Conservation (phyloP, 805 yeast genomes). For the Lachancea lanzarotensis region DNA sequence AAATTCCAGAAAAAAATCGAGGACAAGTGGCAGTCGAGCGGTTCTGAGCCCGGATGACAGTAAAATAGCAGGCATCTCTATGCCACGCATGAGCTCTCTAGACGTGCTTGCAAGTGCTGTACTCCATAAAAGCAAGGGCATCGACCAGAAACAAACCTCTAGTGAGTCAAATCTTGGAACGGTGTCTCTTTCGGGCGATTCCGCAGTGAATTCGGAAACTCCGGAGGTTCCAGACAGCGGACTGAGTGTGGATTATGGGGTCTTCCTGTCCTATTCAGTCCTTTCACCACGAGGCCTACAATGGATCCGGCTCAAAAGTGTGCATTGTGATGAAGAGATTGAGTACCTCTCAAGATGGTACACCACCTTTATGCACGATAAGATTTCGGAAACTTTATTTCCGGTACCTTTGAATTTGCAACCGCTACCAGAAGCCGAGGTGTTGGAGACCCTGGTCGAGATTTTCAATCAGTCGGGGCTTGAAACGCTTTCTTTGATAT, state of each 20-base stretch:
- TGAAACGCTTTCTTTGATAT: background rate
- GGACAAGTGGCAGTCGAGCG: background rate
- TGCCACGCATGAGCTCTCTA: conserved; percentile 5
- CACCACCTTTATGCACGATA: background rate
- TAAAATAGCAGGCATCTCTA: background rate
- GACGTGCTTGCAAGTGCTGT: conserved; percentile 5
- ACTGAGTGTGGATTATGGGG: conserved; percentile 3
- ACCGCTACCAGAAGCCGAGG: conserved; percentile 2
- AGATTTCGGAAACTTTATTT: background rate
- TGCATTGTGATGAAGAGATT: conserved; percentile 4
- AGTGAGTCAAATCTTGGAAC: background rate
- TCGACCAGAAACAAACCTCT: background rate
- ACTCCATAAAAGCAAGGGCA: background rate
- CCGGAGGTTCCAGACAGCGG: background rate
- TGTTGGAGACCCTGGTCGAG: conserved; percentile 1
- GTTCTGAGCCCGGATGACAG: background rate
- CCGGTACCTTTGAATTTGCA: conserved; percentile 1
- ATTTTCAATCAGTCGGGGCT: conserved; percentile 1
- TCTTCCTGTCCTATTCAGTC: conserved; percentile 3
- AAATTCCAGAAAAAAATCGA: background rate
- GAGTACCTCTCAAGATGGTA: conserved; percentile 1
- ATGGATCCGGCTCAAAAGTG: conserved; percentile 6
- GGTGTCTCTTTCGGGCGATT: background rate
- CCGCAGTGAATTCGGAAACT: background rate
- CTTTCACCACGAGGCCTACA: conserved; percentile 4